Evolutionary conservation across 441 rosid species (phyloP).

Genomic region (Populus trichocarpa): DNA sequence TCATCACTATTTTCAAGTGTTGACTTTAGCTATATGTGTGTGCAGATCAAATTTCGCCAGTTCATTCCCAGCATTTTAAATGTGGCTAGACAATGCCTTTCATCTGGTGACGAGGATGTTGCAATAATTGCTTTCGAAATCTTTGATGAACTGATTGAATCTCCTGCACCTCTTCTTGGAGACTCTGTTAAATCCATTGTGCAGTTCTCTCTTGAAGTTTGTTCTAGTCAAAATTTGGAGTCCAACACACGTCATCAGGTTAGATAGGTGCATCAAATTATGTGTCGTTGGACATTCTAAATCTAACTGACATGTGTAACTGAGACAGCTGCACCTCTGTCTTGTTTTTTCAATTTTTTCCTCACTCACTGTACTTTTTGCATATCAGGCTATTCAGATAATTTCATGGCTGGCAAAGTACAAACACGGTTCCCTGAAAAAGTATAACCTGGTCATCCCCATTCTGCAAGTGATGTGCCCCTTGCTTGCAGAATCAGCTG

Average conservation of each 20-base stretch:
- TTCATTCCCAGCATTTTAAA: conserved; percentile 97
- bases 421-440: conserved; percentile 86
- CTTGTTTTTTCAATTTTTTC: background rate
- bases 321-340: background rate
- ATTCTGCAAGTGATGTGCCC: conserved; percentile 99
- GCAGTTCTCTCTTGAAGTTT: conserved; percentile 96
- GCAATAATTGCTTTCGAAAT: conserved; percentile 98
- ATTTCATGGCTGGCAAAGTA: conserved; percentile 99
- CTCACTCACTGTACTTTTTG: conserved; percentile 20
- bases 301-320: background rate
- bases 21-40: background rate
- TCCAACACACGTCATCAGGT: conserved; percentile 98
- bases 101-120: conserved; percentile 95
- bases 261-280: conserved; percentile 14
- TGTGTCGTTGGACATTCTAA: conserved; percentile 13
- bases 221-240: conserved; percentile 85
- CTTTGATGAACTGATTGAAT: conserved; percentile 97
- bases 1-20: background rate
- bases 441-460: conserved; percentile 77
- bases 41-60: conserved; percentile 93
- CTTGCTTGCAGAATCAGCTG: conserved; percentile 81
- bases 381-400: conserved; percentile 91
- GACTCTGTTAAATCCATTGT: conserved; percentile 95
- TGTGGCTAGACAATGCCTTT: conserved; percentile 91
- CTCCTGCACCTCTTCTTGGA: conserved; percentile 99